A percentile compares a stretch with the other conserved stretches of the same genome.
Evolutionary conservation across 2,329 filamentous ascomycete genomes (phyloP).

Genomic region (Alternaria gaisen): DNA sequence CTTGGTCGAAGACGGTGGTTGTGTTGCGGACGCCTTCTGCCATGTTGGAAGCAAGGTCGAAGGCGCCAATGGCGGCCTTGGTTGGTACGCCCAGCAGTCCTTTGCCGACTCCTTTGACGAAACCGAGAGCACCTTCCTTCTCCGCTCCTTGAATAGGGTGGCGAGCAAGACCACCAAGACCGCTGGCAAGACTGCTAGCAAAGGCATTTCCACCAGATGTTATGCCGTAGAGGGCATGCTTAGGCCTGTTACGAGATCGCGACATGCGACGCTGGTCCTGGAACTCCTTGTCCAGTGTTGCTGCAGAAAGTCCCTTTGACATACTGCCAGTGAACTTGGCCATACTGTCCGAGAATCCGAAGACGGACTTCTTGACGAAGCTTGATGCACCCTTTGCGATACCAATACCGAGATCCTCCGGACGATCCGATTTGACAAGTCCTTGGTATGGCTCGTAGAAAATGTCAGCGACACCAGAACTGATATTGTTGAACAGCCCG

Average conservation of each 20-base stretch:
- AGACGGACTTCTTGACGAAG: slow-evolving; percentile 98
- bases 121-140: slow-evolving; percentile 90
- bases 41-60: slow-evolving; percentile 96
- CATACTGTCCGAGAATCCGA: slow-evolving; percentile 95
- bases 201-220: slow-evolving; percentile 95
- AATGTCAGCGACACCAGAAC: slow-evolving; percentile 95
- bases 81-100: slow-evolving; percentile 93
- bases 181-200: slow-evolving; percentile 89
- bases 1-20: slow-evolving; percentile 95
- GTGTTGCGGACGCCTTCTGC: slow-evolving; percentile 98
- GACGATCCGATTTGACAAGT: slow-evolving; percentile 92
- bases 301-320: slow-evolving; percentile 93
- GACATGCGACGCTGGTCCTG: slow-evolving; percentile 96
- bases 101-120: slow-evolving; percentile 98
- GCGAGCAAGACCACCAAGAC: slow-evolving; percentile 89
- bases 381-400: slow-evolving; percentile 97
- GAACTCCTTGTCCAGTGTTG: slow-evolving; percentile 97
- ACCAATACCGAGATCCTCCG: slow-evolving; percentile 91
- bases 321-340: slow-evolving; percentile 97
- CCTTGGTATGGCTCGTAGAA: slow-evolving; percentile 99
- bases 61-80: slow-evolving; percentile 94
- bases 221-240: slow-evolving; percentile 96
- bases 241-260: slow-evolving; percentile 89
- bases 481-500: slow-evolving; percentile 97
- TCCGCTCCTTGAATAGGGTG: slow-evolving; percentile 96